Evolutionary conservation across 768 basidiomycete species (phyloP), one percentile per base, ranked within the genome.

Genomic region (Boletus rubescentipes): DNA sequence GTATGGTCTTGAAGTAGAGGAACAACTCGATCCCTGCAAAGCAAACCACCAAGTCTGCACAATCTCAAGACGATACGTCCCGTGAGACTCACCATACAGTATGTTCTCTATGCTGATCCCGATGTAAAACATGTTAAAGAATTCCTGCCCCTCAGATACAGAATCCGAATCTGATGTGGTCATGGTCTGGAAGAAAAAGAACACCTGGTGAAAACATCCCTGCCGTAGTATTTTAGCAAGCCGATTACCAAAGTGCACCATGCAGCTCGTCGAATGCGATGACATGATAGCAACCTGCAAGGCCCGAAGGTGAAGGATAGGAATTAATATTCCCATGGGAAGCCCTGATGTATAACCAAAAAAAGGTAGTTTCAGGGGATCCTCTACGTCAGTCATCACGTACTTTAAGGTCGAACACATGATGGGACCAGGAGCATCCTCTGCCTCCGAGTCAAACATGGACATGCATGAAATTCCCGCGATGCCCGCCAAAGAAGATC

Each of bases 1-100:
- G 51, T 6, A 70, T 50, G n/a, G 67, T 64, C 36, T 53, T 51
- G 9, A 70, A 50, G 46, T 68, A 70, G 31, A 68, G 55, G 20
- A 58, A 1, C 8, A 68, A 37, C 16, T 61, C 53, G 0, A 68
- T 38, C 23, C 67, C 67, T 68, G 40, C 43, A 37, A 14, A 4
- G 30, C 20, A n/a, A 11, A 23, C 21, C 39, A 9, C 3, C 52
- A 21, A 42, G 49, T 18, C 30, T 31, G 34, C 5, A 26, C 20
- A 3, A 32, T 36, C 15, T 23, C 10, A 10, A 26, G 21, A 26
- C 29, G 21, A 23, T 26, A 9, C 6, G 7, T 2, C 6, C 30
- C 15, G 1, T 2, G 31, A 35, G 16, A 51, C 61, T 54, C 29
- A 65, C 65, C 66, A 45, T 66, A 66, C 16, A 66, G 44, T 35